Conservation (phyloP, 2,329 filamentous ascomycete species). For the Sphaerulina populicola region DNA sequence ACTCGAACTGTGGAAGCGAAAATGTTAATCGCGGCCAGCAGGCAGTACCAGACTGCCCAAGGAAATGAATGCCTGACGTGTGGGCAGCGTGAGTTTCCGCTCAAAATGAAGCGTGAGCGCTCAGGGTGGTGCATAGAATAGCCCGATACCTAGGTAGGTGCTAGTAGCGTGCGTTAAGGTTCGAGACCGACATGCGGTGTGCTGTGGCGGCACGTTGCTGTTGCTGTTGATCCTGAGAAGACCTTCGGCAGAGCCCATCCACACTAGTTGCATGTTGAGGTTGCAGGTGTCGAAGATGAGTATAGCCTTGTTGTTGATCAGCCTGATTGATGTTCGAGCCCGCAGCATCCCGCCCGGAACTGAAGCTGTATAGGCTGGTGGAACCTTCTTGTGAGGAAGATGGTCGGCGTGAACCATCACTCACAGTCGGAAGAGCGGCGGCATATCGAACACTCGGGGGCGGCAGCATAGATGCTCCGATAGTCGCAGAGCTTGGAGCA, state of each 20-base stretch:
- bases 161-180: slow-evolving; percentile 23
- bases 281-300: slow-evolving; percentile 19
- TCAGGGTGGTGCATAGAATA: neutral
- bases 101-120: neutral
- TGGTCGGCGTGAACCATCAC: slow-evolving; percentile 11
- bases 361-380: slow-evolving; percentile 28
- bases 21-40: neutral
- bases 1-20: too few species aligned
- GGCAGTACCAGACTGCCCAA: too few species aligned
- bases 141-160: neutral
- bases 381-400: slow-evolving; percentile 15
- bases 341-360: slow-evolving; percentile 20
- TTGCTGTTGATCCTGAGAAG: slow-evolving; percentile 22
- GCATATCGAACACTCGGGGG: slow-evolving; percentile 17
- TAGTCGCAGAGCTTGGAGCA: slow-evolving; percentile 16
- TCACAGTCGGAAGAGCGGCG: slow-evolving; percentile 6
- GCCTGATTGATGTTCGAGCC: slow-evolving; percentile 10
- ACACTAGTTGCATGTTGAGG: slow-evolving; percentile 24
- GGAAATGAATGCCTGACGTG: neutral
- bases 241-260: slow-evolving; percentile 23
- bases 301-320: slow-evolving; percentile 12
- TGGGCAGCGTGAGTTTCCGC: neutral
- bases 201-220: slow-evolving; percentile 19
- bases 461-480: slow-evolving; percentile 20
- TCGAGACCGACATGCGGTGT: slow-evolving; percentile 26